Percentiles rank a stretch among this genome's conserved stretches.
These are phyloP conservation scores for Vigna mungo DNA, from an alignment of 306 rosid genomes.

Conservation along the genomic window DNA sequence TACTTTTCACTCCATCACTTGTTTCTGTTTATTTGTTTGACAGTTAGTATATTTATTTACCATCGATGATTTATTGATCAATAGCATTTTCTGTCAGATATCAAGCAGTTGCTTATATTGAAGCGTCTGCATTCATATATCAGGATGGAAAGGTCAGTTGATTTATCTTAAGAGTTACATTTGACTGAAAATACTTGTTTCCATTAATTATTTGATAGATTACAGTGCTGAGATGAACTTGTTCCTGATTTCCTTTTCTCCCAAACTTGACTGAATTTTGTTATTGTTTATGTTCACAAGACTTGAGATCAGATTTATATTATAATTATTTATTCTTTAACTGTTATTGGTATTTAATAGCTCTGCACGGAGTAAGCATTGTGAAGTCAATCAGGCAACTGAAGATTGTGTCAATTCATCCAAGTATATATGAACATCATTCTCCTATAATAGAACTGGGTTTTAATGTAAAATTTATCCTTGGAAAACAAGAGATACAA, in stretches of 20 bases:
- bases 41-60: slow-evolving; percentile 10
- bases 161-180: slow-evolving; percentile 40
- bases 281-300: slow-evolving; percentile 27
- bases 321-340: slow-evolving; percentile 29
- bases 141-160: slow-evolving; percentile 93
- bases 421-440: neutral
- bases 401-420: slow-evolving; percentile 18
- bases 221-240: slow-evolving; percentile 37
- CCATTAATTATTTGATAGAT: slow-evolving; percentile 32
- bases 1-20: slow-evolving; percentile 1
- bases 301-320: slow-evolving; percentile 21
- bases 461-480: slow-evolving; percentile 18
- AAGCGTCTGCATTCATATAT: slow-evolving; percentile 96
- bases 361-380: slow-evolving; percentile 3
- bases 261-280: slow-evolving; percentile 25
- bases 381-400: slow-evolving; percentile 27
- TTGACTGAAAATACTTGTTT: slow-evolving; percentile 31
- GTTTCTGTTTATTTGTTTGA: neutral
- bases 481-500: slow-evolving; percentile 3
- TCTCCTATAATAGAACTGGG: slow-evolving; percentile 16
- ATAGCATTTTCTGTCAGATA: slow-evolving; percentile 66
- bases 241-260: slow-evolving; percentile 26
- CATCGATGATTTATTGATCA: slow-evolving; percentile 35
- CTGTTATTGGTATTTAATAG: slow-evolving; percentile 4
- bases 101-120: slow-evolving; percentile 96